Percentiles rank a stretch among this genome's conserved stretches.
Conservation (phyloP, 441 rosid species). For the Manihot esculenta region DNA sequence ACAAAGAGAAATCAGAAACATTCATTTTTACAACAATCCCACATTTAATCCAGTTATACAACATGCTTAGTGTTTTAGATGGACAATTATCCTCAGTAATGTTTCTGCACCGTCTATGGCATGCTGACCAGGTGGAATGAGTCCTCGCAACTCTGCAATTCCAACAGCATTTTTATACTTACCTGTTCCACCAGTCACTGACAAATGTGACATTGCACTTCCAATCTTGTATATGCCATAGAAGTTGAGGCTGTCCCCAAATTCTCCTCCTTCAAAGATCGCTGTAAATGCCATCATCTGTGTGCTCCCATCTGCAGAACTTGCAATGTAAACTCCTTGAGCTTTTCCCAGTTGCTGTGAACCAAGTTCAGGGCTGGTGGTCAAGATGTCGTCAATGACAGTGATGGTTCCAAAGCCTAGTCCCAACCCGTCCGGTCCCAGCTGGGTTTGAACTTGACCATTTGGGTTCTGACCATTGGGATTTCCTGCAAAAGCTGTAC, state of each 20-base stretch:
- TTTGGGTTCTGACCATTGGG: constrained; percentile 40
- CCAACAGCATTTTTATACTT: constrained; percentile 79
- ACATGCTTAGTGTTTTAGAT: constrained; percentile 51
- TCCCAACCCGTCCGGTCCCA: constrained; percentile 83
- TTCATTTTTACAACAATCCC: constrained; percentile 27
- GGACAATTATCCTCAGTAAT: constrained; percentile 63
- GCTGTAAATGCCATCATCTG: constrained; percentile 98
- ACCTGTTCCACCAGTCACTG: constrained; percentile 89
- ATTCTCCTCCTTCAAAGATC: constrained; percentile 83
- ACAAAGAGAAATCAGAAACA: constrained; percentile 19
- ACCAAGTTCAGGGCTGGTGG: constrained; percentile 71
- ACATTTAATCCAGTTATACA: constrained; percentile 15
- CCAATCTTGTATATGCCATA: constrained; percentile 74
- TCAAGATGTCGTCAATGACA: constrained; percentile 75
- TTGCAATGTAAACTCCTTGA: constrained; percentile 85
- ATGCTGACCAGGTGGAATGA: constrained; percentile 78
- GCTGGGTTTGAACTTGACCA: constrained; percentile 56
- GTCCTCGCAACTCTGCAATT: constrained; percentile 64
- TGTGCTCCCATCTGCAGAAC: constrained; percentile 73
- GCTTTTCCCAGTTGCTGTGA: constrained; percentile 80
- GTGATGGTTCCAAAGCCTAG: constrained; percentile 91
- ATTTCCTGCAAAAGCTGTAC: constrained; percentile 54
- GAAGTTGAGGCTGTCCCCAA: constrained; percentile 81
- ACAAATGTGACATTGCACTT: constrained; percentile 58
- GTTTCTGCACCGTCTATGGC: constrained; percentile 68